Evolutionary conservation across 176 grass and related monocot genomes (phyloP).

Genomic region (Phoenix roebelenii): DNA sequence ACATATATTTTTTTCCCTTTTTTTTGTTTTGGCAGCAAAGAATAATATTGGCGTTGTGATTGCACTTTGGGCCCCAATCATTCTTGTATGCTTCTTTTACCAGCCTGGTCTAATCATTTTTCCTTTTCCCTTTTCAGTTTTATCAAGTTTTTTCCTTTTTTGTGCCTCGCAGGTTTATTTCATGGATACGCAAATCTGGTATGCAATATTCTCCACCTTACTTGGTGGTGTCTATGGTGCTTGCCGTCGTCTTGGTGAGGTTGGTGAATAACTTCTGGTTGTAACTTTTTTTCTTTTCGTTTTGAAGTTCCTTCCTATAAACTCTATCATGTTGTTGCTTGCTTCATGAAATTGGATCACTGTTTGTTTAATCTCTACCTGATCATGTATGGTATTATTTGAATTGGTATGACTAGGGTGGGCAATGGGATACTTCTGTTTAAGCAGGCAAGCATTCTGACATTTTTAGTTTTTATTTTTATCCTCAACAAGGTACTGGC

Average conservation of each 20-base stretch:
- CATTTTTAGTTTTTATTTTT: no score
- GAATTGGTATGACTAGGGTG: no score
- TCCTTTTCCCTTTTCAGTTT: background rate
- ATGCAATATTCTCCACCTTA: conserved; percentile 90
- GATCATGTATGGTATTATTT: no score
- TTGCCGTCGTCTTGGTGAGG: conserved; percentile 90
- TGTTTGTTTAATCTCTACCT: no score
- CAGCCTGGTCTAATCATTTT: conserved; percentile 6
- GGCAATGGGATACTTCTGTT: no score
- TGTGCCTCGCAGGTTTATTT: conserved; percentile 70
- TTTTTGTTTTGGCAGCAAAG: conserved; percentile 39
- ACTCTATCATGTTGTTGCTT: no score
- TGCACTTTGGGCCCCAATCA: conserved; percentile 80
- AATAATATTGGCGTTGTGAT: conserved; percentile 82
- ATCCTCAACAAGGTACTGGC: no score
- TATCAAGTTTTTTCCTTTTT: conserved; percentile 22
- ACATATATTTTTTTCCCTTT: conserved; percentile 19
- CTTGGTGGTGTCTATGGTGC: conserved; percentile 92
- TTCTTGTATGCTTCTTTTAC: conserved; percentile 51
- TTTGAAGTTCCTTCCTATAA: background rate
- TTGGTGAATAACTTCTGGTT: conserved; percentile 12
- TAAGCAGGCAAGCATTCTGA: no score
- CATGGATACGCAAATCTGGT: conserved; percentile 99
- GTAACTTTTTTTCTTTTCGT: conserved; percentile 2
- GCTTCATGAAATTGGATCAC: no score